phyloP scores from a whole-genome alignment of 371 early-diverging fungal species.

The Lichtheimia ornata region DNA sequence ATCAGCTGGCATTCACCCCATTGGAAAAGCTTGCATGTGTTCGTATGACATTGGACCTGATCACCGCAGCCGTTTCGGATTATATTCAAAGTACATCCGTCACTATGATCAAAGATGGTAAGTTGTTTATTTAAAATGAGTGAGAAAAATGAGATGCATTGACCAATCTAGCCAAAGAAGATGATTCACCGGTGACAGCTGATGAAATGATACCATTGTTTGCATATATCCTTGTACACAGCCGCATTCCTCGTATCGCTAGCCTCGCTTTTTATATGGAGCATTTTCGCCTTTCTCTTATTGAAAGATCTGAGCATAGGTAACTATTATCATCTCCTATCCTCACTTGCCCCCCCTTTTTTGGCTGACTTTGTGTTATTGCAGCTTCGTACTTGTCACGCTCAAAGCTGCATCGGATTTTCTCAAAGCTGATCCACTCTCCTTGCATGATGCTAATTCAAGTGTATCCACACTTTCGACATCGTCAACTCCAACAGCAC shows the following conservation, averaged over 20 bases:
- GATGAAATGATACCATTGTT: conserved; percentile 68
- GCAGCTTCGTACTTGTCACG: conserved; percentile 56
- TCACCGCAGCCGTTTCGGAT: conserved; percentile 36
- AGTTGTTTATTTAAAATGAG: neutral
- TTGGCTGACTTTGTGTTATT: neutral
- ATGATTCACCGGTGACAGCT: conserved; percentile 54
- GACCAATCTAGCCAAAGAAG: neutral
- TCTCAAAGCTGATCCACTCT: conserved; percentile 58
- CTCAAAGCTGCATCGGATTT: conserved; percentile 57
- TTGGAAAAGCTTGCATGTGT: conserved; percentile 48
- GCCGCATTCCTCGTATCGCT: conserved; percentile 50
- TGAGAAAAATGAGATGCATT: no score
- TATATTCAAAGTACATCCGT: conserved; percentile 19
- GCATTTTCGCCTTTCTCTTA: conserved; percentile 49
- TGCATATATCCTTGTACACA: conserved; percentile 55
- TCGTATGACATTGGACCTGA: conserved; percentile 39
- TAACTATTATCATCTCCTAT: conserved; percentile 20
- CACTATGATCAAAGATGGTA: conserved; percentile 22
- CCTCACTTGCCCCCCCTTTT: no score
- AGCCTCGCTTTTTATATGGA: conserved; percentile 62
- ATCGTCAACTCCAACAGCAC: conserved; percentile 17
- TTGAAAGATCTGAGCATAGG: conserved; percentile 54
- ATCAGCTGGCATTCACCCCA: conserved; percentile 44
- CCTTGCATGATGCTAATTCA: conserved; percentile 37
- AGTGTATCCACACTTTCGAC: conserved; percentile 25